Conservation (phyloP, 2,329 filamentous ascomycete genomes). For the Hypoxylon sp. region DNA sequence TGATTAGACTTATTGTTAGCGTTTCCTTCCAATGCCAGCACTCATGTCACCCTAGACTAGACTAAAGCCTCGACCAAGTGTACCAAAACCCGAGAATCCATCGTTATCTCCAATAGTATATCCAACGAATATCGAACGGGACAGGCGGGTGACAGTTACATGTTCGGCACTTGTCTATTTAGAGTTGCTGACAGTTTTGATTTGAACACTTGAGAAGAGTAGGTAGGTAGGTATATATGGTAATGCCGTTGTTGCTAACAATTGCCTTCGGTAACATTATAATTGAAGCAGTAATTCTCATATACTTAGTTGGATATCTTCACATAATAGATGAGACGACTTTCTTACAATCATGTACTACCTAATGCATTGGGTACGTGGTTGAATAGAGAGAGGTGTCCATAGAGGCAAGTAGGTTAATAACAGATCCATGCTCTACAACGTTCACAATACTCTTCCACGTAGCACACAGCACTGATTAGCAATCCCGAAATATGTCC, state of each 20-base stretch:
- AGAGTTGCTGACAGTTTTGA: background rate
- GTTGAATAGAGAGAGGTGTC: background rate
- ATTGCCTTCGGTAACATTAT: background rate
- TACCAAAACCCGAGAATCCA: background rate
- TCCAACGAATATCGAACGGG: background rate
- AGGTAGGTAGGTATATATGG: too few species aligned
- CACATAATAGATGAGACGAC: too few species aligned
- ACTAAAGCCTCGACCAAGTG: slow-evolving; percentile 1
- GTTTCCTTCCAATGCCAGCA: background rate
- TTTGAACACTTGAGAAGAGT: background rate
- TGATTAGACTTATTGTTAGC: slow-evolving; percentile 7
- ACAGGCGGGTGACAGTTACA: background rate
- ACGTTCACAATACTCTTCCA: background rate
- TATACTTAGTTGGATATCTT: background rate
- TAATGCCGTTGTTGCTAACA: too few species aligned
- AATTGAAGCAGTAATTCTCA: background rate
- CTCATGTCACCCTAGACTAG: background rate
- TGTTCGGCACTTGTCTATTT: background rate
- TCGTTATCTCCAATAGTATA: background rate
- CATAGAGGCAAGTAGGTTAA: background rate
- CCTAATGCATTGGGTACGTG: background rate
- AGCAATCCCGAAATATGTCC: background rate
- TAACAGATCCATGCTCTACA: background rate
- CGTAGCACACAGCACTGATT: background rate
- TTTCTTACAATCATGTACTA: too few species aligned